phyloP scores from a whole-genome alignment of 306 rosid genomes.

The Inga oerstediana region DNA sequence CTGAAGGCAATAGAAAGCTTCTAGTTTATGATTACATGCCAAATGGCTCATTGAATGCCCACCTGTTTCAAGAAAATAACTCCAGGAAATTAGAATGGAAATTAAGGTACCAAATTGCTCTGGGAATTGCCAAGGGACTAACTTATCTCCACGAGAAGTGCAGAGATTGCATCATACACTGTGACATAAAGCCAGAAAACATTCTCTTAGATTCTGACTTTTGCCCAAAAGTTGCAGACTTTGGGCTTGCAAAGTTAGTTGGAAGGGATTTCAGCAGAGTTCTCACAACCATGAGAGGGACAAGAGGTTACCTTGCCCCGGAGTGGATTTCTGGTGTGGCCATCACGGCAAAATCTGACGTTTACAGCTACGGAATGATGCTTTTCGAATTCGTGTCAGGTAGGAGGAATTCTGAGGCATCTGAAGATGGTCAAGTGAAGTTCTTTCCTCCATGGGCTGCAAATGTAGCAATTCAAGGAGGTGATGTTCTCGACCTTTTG shows the following conservation, averaged over 20 bases:
- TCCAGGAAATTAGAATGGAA: constrained; percentile 61
- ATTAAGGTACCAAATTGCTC: constrained; percentile 75
- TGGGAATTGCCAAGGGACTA: constrained; percentile 84
- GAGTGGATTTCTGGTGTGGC: constrained; percentile 94
- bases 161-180: constrained; percentile 87
- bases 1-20: constrained; percentile 64
- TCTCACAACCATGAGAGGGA: constrained; percentile 91
- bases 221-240: constrained; percentile 83
- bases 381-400: constrained; percentile 83
- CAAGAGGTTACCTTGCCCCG: constrained; percentile 88
- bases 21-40: constrained; percentile 88
- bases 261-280: constrained; percentile 90
- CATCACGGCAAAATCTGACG: constrained; percentile 85
- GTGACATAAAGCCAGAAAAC: constrained; percentile 93
- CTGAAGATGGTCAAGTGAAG: constrained; percentile 53
- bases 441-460: constrained; percentile 75
- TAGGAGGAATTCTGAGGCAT: constrained; percentile 70
- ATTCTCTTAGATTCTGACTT: constrained; percentile 73
- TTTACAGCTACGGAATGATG: constrained; percentile 93
- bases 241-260: constrained; percentile 88
- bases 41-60: constrained; percentile 68
- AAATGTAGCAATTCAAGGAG: constrained; percentile 41
- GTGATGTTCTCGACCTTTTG: constrained; percentile 51
- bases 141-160: constrained; percentile 85
- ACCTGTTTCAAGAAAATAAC: constrained; percentile 47